Evolutionary conservation across 2,329 filamentous ascomycete genomes (phyloP).

Genomic region (Graphilbum ipis-grandicollis): DNA sequence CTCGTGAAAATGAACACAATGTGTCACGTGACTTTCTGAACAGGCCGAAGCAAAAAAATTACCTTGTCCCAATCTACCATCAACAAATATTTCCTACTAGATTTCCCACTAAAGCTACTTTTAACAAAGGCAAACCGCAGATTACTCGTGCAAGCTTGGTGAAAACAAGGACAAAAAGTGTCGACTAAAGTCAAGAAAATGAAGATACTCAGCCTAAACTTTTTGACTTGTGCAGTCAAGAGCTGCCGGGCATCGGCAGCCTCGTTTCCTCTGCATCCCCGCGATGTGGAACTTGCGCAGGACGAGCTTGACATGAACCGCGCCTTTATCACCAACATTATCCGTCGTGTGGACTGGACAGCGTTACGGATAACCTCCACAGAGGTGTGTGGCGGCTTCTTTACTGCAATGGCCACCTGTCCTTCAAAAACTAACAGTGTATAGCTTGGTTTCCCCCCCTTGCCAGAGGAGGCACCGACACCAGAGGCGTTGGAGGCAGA

Average conservation of each 20-base stretch:
- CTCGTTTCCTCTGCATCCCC: constrained; percentile 83
- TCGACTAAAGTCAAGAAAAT: no score
- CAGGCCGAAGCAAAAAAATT: no score
- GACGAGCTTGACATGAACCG: constrained; percentile 69
- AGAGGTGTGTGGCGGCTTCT: constrained; percentile 55
- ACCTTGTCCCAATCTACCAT: no score
- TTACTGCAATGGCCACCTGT: not conserved
- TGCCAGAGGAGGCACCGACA: constrained; percentile 48
- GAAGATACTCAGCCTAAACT: constrained; percentile 94
- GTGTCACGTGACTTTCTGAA: no score
- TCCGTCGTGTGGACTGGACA: constrained; percentile 78
- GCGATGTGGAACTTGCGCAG: constrained; percentile 78
- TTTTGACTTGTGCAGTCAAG: constrained; percentile 91
- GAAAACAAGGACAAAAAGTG: no score
- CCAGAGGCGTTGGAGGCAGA: constrained; percentile 44
- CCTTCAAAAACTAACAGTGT: not conserved
- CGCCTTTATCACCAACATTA: constrained; percentile 64
- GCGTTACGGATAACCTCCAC: constrained; percentile 57
- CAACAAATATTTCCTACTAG: no score
- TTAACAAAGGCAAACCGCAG: no score
- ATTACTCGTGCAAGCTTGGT: no score
- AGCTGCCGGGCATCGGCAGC: constrained; percentile 66
- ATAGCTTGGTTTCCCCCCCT: constrained; percentile 61
- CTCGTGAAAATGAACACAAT: no score
- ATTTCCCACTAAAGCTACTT: no score